phyloP scores from a whole-genome alignment of 2,329 filamentous ascomycete species.

The Aspergillus glaucus region DNA sequence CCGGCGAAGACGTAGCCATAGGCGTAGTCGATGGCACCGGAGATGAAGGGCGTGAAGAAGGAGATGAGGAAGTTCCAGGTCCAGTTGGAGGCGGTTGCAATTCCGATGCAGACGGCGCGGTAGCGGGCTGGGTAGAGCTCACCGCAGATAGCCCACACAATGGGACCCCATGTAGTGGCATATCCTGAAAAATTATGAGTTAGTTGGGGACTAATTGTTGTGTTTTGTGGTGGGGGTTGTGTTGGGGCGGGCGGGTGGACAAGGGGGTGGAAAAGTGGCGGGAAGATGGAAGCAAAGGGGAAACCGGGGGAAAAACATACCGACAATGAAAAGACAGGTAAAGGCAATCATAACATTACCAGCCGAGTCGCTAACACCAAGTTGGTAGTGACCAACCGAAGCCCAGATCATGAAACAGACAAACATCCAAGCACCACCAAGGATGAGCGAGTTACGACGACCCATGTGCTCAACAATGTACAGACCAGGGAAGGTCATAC shows the following conservation, averaged over 20 bases:
- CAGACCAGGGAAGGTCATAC: constrained; percentile 60
- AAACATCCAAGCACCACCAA: constrained; percentile 63
- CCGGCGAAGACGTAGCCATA: constrained; percentile 75
- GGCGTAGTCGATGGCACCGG: constrained; percentile 61
- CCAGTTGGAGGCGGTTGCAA: constrained; percentile 75
- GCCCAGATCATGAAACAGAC: constrained; percentile 58
- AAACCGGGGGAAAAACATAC: background rate
- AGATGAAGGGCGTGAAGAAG: constrained; percentile 79
- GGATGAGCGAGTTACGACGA: constrained; percentile 60
- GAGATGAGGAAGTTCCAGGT: constrained; percentile 67
- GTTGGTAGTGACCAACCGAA: constrained; percentile 47
- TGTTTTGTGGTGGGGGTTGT: background rate
- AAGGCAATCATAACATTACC: constrained; percentile 66
- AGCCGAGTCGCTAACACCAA: constrained; percentile 40
- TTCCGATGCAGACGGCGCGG: constrained; percentile 69
- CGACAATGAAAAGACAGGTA: constrained; percentile 67
- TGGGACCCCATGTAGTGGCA: constrained; percentile 64
- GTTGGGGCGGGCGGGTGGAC: background rate
- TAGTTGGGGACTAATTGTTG: background rate
- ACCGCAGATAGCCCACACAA: constrained; percentile 40
- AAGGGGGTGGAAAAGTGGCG: background rate
- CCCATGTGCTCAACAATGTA: constrained; percentile 66
- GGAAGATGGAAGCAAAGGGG: background rate
- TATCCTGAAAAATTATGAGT: constrained; percentile 39
- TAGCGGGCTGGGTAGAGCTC: constrained; percentile 43